Evolutionary conservation across 768 basidiomycete species (phyloP), one percentile per base, ranked within the genome.

Genomic region (Ephemerocybe angulata): DNA sequence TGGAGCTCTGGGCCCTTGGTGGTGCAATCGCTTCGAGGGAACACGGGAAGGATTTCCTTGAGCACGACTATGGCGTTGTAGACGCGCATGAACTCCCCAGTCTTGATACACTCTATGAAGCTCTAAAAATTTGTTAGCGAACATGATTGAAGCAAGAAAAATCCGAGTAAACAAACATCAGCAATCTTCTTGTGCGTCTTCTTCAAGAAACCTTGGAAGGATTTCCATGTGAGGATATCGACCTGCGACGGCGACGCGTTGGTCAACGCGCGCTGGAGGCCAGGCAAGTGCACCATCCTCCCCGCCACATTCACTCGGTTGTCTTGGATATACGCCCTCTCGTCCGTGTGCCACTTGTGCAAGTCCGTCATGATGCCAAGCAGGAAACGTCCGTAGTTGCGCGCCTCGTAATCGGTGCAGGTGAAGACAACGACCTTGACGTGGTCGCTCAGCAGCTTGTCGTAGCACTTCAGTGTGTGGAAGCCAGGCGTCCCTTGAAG

Each of bases 1-100:
- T 85, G 79, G 41, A 93, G 76, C 37, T 68, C 71, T 10, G 73
- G 63, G 12, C 87, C 90, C 25, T 76, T 73, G 52, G 77, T 80
- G 41, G 72, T 72, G 35, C 86, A 81, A 11, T 82, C 71, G 17
- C 84, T 80, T 10, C 89, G 65, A 25, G 96, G 96, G 72, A 97
- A 97, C 48, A 91, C 87, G 1, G 90, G 87, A 28, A 94, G 78
- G 21, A 98, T 83, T 67, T 97, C 92, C 64, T 94, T 92, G 59
- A 97, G 77, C 27, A 99, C 86, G 35, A 95, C 83, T 69, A 98
- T 90, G n/a, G 92, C 82, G 65, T 99, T 99, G 70, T 96, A 95
- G 52, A 98, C 90, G 63, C 93, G 93, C 90, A 98, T 96, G 68
- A 95, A 98, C 64, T 95, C 95, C 48, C 82, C 83, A 2, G 93